Evolutionary conservation across 306 rosid species (phyloP), one percentile per base, ranked within the genome.

Genomic region (Cucumis hystrix): DNA sequence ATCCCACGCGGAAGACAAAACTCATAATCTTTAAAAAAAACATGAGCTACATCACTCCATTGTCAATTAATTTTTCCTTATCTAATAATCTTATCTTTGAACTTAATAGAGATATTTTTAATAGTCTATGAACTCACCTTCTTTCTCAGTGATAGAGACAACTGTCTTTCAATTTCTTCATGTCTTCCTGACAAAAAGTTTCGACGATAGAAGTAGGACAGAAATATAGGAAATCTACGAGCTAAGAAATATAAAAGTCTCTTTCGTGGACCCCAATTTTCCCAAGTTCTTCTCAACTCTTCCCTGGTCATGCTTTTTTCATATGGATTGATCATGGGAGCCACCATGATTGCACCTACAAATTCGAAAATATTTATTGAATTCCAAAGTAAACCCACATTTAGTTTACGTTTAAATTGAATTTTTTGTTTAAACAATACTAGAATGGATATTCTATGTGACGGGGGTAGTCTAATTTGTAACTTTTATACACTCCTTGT

Each of bases 291-390:
- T 87, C 79, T 86, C 84, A 75, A 84, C 86, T 92, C 99, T 74
- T 89, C 96, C 80, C 87, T 91, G 73, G 85, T 84, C 97, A 95
- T 90, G 85, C 77, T 80, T 15, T 82, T 82, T 10, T 90, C 93
- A 69, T 89, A 95, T 43, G 99, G 99, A 82, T 89, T 95, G 78
- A 88, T 75, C 88, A 88, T 86, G 49, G 99, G 97, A 82, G 93
- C 92, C 68, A 95, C 79, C 92, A 95, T 85, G 45, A 89, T 89
- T 30, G 97, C 92, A 83, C 97, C 99, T 95, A 92, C 77, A 83
- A 78, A 76, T 79, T 80, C 66, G 64, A 75, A 80, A 64, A 74
- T 13, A 74, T n/a, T 60, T 17, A 85, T 77, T 37, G 77, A 54
- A 76, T 72, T 52, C 52, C 20, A 2, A 55, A 30, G 60, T 39